Evolutionary conservation across 352 stramenopile genomes (phyloP), one percentile per base, ranked within the genome.

Genomic region (Chrysophaeum taylorii): DNA sequence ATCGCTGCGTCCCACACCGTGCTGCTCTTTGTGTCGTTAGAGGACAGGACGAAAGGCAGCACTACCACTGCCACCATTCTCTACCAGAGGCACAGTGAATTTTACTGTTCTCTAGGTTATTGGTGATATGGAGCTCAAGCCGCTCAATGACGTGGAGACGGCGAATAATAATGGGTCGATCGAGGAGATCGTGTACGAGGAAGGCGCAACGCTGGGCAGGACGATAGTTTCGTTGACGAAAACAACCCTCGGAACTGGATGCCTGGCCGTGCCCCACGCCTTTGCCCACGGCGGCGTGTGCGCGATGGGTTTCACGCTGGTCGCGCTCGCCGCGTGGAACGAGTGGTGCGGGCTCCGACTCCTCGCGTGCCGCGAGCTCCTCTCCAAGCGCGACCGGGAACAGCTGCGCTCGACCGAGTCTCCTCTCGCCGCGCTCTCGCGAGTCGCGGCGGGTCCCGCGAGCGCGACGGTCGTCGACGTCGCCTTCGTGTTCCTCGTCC

Each of bases 181-280:
- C n/a, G n/a, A n/a, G n/a, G n/a, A n/a, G n/a, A n/a, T n/a, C n/a
- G n/a, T n/a, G n/a, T n/a, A n/a, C n/a, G n/a, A n/a, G n/a, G n/a
- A n/a, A n/a, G n/a, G n/a, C n/a, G n/a, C n/a, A n/a, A n/a, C n/a
- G n/a, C n/a, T 63, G 15, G 27, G 25, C 52, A n/a, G 7, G 29
- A 39, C 52, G 4, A 31, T 63, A 7, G 27, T 39, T 2, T 41
- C 52, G 25, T 15, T 63, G 9, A 15, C 39, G 4, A 71, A 71
- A 35, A 27, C 67, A 15, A 67, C 45, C 4, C 16, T 71, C 42
- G 67, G 67, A n/a, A 71, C 67, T 4, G 67, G 67, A 29, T 43
- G 64, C 25, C 48, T 71, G 25, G 67, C 67, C 14, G 50, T 71
- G 33, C 67, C 67, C 25, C 63, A 71, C 48, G 57, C 67, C 27